Evolutionary conservation across 2,329 filamentous ascomycete genomes (phyloP).

Genomic region (Ophiostoma ulmi): DNA sequence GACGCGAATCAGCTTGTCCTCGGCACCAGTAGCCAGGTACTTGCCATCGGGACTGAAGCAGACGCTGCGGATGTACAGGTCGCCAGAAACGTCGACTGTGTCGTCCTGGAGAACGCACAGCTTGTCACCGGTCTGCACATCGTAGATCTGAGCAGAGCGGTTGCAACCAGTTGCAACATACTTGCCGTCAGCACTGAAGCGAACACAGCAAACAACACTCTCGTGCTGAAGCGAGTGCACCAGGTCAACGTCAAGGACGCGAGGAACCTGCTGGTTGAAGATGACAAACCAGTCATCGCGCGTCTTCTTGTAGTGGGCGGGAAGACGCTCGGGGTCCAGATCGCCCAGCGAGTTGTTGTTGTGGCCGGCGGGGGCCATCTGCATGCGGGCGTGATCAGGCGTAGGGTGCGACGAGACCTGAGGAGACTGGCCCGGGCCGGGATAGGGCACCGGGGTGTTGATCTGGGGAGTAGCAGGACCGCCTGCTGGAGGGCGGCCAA

Average conservation of each 20-base stretch:
- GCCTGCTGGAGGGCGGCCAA: slow-evolving; percentile 58
- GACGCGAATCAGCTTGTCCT: slow-evolving; percentile 94
- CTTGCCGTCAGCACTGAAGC: slow-evolving; percentile 93
- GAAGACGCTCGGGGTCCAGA: slow-evolving; percentile 78
- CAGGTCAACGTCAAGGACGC: slow-evolving; percentile 86
- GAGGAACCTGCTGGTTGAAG: slow-evolving; percentile 88
- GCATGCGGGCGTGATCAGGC: slow-evolving; percentile 56
- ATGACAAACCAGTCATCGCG: slow-evolving; percentile 92
- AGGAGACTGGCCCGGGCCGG: slow-evolving; percentile 74
- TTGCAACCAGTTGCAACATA: slow-evolving; percentile 97
- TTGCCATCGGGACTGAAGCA: slow-evolving; percentile 97
- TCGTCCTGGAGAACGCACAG: slow-evolving; percentile 88
- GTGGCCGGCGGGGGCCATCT: slow-evolving; percentile 46
- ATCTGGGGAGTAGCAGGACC: slow-evolving; percentile 88
- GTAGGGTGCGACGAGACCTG: slow-evolving; percentile 78
- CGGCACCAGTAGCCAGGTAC: slow-evolving; percentile 89
- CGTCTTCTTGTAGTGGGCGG: slow-evolving; percentile 81
- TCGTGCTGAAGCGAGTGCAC: slow-evolving; percentile 90
- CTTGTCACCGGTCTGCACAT: slow-evolving; percentile 80
- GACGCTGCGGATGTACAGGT: slow-evolving; percentile 94
- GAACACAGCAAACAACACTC: slow-evolving; percentile 95
- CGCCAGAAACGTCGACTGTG: slow-evolving; percentile 77
- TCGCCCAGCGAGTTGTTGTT: slow-evolving; percentile 69
- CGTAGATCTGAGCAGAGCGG: slow-evolving; percentile 97
- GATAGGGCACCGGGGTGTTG: slow-evolving; percentile 80